Evolutionary conservation across 495 filamentous ascomycete genomes (phyloP).

Genomic region (Filosporella fistucella): DNA sequence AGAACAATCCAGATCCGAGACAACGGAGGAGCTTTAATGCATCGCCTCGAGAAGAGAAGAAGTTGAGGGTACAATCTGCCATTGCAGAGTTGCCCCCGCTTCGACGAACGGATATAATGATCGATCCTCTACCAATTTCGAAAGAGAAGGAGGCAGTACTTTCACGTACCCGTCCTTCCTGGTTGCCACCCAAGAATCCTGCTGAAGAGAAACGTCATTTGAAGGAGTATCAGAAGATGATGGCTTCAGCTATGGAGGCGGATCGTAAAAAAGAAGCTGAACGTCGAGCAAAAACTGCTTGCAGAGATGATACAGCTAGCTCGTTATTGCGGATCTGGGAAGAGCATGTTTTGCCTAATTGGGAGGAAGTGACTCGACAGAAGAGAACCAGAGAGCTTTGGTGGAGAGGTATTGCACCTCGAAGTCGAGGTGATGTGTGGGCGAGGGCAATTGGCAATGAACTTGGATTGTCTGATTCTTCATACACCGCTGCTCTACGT

Average conservation of each 20-base stretch:
- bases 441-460: constrained; percentile 83
- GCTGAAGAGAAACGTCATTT: constrained; percentile 90
- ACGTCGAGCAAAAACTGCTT: constrained; percentile 41
- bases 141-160: constrained; percentile 95
- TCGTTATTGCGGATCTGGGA: constrained; percentile 77
- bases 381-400: constrained; percentile 81
- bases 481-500: constrained; percentile 73
- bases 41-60: constrained; percentile 46
- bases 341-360: constrained; percentile 79
- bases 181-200: constrained; percentile 91
- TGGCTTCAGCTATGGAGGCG: constrained; percentile 72
- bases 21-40: constrained; percentile 31
- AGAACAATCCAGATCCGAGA: constrained; percentile 31
- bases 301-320: constrained; percentile 63
- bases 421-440: constrained; percentile 83
- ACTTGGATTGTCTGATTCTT: constrained; percentile 68
- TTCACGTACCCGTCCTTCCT: constrained; percentile 85
- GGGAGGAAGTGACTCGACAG: constrained; percentile 67
- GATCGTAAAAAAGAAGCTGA: constrained; percentile 50
- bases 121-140: constrained; percentile 90
- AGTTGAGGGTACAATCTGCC: constrained; percentile 50
- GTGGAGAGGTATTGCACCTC: constrained; percentile 87
- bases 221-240: constrained; percentile 91
- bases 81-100: constrained; percentile 73
- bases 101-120: constrained; percentile 86